Conservation (phyloP, 2,329 filamentous ascomycete genomes). For the Verruconis gallopava region DNA sequence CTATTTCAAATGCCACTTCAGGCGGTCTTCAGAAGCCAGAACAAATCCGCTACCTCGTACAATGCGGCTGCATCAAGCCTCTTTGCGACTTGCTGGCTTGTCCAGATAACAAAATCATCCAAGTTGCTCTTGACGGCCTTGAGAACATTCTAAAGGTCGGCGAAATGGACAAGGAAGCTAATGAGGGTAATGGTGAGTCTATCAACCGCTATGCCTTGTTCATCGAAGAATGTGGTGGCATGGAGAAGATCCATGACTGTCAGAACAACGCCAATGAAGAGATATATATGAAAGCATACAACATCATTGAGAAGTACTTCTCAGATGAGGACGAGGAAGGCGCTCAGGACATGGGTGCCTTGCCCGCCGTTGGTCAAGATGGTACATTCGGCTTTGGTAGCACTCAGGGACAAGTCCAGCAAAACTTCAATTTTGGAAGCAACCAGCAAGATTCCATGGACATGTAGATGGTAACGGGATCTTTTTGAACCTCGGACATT, state of each 20-base stretch:
- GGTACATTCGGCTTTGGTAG: conserved; percentile 65
- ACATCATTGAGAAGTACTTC: conserved; percentile 99
- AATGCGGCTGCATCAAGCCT: conserved; percentile 91
- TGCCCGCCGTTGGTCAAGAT: conserved; percentile 56
- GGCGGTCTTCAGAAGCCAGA: conserved; percentile 97
- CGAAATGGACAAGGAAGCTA: conserved; percentile 91
- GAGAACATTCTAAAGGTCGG: conserved; percentile 99
- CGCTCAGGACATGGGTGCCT: conserved; percentile 60
- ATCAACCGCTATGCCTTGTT: conserved; percentile 97
- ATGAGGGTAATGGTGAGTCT: conserved; percentile 52
- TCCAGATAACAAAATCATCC: conserved; percentile 99
- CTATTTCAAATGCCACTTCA: conserved; percentile 95
- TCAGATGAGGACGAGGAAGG: conserved; percentile 83
- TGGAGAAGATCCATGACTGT: conserved; percentile 99
- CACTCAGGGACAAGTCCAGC: conserved; percentile 37
- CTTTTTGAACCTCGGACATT: neutral
- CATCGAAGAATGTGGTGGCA: conserved; percentile 96
- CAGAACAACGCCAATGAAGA: conserved; percentile 99
- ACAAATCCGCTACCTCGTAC: conserved; percentile 90
- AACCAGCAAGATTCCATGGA: conserved; percentile 10
- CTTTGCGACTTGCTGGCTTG: conserved; percentile 89
- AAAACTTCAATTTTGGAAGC: conserved; percentile 9
- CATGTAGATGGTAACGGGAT: conserved; percentile 17
- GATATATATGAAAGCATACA: conserved; percentile 99
- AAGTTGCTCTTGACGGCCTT: conserved; percentile 90